Conservation (phyloP, 192 early-diverging fungal species). For the Umbelopsis isabellina region DNA sequence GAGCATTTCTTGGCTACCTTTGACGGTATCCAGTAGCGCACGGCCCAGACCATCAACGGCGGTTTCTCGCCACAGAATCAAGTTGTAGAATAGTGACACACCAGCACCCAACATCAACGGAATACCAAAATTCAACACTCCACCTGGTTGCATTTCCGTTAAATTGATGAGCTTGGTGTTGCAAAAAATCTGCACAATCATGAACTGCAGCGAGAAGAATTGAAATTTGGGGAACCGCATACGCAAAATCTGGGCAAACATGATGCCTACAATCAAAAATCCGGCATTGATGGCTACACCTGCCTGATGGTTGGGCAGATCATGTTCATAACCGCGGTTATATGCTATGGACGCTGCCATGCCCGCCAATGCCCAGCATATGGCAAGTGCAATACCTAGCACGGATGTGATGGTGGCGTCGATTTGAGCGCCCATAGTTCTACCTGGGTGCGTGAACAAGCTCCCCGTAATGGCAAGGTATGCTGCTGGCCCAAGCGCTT, state of each 20-base stretch:
- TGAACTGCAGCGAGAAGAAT: slow-evolving; percentile 47
- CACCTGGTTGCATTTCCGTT: not conserved
- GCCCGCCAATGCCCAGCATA: slow-evolving; percentile 43
- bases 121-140: slow-evolving; percentile 36
- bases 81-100: slow-evolving; percentile 45
- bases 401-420: slow-evolving; percentile 50
- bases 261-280: slow-evolving; percentile 50
- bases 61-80: slow-evolving; percentile 53
- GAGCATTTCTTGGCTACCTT: slow-evolving; percentile 35
- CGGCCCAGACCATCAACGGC: slow-evolving; percentile 53
- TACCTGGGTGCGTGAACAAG: slow-evolving; percentile 52
- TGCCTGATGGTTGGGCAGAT: slow-evolving; percentile 24
- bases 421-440: slow-evolving; percentile 53
- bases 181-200: slow-evolving; percentile 49
- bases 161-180: slow-evolving; percentile 35
- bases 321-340: slow-evolving; percentile 29
- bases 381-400: slow-evolving; percentile 42
- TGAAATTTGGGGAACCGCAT: slow-evolving; percentile 48
- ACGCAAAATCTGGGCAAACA: slow-evolving; percentile 42
- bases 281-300: slow-evolving; percentile 38
- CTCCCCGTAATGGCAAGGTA: slow-evolving; percentile 40
- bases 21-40: slow-evolving; percentile 38
- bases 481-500: slow-evolving; percentile 31
- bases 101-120: slow-evolving; percentile 46
- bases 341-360: slow-evolving; percentile 34